Conservation (phyloP, 805 yeast species). For the Clavispora vitiphila region DNA sequence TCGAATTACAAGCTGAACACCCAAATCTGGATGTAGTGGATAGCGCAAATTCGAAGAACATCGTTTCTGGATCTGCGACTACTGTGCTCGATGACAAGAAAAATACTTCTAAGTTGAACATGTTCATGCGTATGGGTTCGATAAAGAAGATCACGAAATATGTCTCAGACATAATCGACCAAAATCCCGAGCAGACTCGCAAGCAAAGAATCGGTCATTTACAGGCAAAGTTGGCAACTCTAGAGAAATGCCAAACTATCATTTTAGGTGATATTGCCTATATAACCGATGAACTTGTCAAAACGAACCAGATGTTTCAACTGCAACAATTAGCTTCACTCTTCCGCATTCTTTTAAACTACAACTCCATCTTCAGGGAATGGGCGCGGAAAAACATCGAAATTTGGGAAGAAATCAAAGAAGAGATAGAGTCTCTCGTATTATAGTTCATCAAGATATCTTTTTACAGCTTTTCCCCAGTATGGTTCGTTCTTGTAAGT, state of each 20-base stretch:
- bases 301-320: constrained; percentile 47
- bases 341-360: constrained; percentile 46
- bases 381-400: constrained; percentile 69
- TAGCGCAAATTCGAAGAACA: neutral
- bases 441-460: constrained; percentile 10
- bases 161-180: constrained; percentile 55
- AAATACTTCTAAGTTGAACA: constrained; percentile 33
- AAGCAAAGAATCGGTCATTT: constrained; percentile 47
- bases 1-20: neutral
- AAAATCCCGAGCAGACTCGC: constrained; percentile 61
- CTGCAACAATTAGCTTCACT: constrained; percentile 46
- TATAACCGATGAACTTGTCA: constrained; percentile 41
- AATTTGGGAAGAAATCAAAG: constrained; percentile 61
- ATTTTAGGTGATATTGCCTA: constrained; percentile 37
- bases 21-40: neutral
- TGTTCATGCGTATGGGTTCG: constrained; percentile 48
- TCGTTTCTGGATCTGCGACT: neutral
- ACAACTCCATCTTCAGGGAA: constrained; percentile 50
- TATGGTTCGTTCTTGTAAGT: constrained; percentile 57
- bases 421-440: constrained; percentile 22
- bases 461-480: constrained; percentile 66
- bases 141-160: constrained; percentile 46
- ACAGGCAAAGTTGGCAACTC: constrained; percentile 46
- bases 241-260: constrained; percentile 47
- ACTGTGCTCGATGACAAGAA: neutral